A percentile compares a stretch with the other conserved stretches of the same genome.
Conservation (phyloP, 1,284 basidiomycete species). For the Irpex lacteus region DNA sequence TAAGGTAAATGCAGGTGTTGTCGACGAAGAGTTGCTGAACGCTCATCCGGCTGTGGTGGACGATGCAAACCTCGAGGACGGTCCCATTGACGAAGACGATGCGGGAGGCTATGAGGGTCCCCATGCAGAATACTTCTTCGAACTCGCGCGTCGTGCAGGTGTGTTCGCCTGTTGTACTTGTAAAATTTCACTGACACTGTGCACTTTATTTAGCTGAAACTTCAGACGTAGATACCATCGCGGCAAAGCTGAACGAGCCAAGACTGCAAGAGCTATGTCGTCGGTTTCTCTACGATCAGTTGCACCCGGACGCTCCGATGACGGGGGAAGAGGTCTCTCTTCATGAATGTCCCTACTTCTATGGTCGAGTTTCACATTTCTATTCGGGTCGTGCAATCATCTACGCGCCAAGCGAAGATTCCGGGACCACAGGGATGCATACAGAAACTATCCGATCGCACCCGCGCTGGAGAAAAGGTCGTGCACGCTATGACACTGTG, state of each 20-base stretch:
- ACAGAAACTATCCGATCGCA: slow-evolving; percentile 3
- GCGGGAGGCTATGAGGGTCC: not conserved
- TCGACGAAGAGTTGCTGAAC: not conserved
- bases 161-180: not conserved
- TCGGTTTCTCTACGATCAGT: not conserved
- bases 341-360: not conserved
- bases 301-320: not conserved
- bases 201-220: not conserved
- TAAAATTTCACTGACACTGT: too few relatives aligned
- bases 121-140: not conserved
- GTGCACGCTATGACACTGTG: slow-evolving; percentile 2
- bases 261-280: not conserved
- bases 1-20: not conserved
- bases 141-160: not conserved
- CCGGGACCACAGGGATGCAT: slow-evolving; percentile 6
- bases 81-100: not conserved
- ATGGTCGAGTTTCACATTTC: slow-evolving; percentile 21
- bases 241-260: not conserved
- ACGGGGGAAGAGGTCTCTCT: not conserved
- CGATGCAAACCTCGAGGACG: not conserved
- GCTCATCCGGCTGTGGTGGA: too few relatives aligned
- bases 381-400: slow-evolving; percentile 27
- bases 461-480: slow-evolving; percentile 5
- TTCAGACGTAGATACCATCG: not conserved
- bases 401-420: slow-evolving; percentile 28